These are phyloP conservation scores for Colletotrichum theobromicola DNA, from an alignment of 2,329 filamentous ascomycete genomes.

Conservation along the genomic window DNA sequence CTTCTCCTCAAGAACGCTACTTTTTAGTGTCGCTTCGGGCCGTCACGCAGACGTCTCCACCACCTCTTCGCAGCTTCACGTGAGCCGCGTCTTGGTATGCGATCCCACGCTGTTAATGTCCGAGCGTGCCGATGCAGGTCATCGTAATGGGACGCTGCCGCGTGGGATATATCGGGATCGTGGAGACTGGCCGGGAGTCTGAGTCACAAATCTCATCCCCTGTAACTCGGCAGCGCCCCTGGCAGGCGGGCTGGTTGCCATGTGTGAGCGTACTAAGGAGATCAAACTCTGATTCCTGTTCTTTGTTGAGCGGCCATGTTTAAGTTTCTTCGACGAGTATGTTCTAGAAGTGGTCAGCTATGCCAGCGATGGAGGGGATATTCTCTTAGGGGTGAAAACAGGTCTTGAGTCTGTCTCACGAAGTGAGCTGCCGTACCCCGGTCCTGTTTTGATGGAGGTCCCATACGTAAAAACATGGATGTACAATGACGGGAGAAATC, in stretches of 20 bases:
- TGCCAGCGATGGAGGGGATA: too few relatives aligned
- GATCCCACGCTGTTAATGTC: background rate
- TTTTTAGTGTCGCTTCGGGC: background rate
- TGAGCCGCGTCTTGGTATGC: background rate
- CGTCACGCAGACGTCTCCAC: background rate
- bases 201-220: background rate
- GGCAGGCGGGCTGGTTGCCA: background rate
- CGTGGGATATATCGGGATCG: background rate
- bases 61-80: background rate
- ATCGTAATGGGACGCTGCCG: background rate
- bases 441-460: too few relatives aligned
- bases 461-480: too few relatives aligned
- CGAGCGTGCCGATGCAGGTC: background rate
- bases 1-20: background rate
- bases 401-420: too few relatives aligned
- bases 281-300: fast-evolving
- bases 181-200: background rate
- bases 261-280: background rate
- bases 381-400: too few relatives aligned
- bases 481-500: too few relatives aligned
- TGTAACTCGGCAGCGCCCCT: background rate
- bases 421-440: background rate
- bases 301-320: background rate
- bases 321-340: background rate
- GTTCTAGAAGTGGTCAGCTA: background rate